These are phyloP conservation scores for Prunus mira DNA, from an alignment of 306 rosid species.

Conservation along the genomic window DNA sequence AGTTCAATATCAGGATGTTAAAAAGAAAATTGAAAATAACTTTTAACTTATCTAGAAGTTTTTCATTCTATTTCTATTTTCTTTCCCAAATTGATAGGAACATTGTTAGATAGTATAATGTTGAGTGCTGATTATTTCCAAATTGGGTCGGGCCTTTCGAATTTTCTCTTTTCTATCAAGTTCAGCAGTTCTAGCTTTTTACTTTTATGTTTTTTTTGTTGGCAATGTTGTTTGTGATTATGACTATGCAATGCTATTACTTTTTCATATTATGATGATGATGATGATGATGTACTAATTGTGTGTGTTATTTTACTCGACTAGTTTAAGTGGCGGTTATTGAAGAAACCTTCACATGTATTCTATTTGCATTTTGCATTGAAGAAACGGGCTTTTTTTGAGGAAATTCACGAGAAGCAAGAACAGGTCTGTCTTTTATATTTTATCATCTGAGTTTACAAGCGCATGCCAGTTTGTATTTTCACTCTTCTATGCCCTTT, in stretches of 20 bases:
- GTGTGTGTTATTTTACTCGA: constrained; percentile 23
- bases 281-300: background rate
- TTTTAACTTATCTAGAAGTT: background rate
- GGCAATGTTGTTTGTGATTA: background rate
- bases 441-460: constrained; percentile 3
- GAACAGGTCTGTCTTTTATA: constrained; percentile 66
- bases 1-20: constrained; percentile 9
- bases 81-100: background rate
- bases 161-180: background rate
- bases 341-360: constrained; percentile 94
- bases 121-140: background rate
- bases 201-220: background rate
- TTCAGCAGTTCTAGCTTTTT: background rate
- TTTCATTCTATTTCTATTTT: background rate
- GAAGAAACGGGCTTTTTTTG: constrained; percentile 84
- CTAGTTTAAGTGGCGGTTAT: constrained; percentile 93
- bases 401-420: constrained; percentile 96
- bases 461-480: background rate
- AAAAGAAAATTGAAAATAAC: background rate
- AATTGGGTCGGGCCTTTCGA: background rate
- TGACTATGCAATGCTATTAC: background rate
- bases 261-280: background rate
- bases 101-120: background rate
- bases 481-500: constrained; percentile 24
- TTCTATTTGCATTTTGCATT: constrained; percentile 84